Percentiles rank a stretch among this genome's conserved stretches.
These are phyloP conservation scores for Phyllostachys edulis DNA, from an alignment of 176 grass and related monocot species.

Conservation along the genomic window DNA sequence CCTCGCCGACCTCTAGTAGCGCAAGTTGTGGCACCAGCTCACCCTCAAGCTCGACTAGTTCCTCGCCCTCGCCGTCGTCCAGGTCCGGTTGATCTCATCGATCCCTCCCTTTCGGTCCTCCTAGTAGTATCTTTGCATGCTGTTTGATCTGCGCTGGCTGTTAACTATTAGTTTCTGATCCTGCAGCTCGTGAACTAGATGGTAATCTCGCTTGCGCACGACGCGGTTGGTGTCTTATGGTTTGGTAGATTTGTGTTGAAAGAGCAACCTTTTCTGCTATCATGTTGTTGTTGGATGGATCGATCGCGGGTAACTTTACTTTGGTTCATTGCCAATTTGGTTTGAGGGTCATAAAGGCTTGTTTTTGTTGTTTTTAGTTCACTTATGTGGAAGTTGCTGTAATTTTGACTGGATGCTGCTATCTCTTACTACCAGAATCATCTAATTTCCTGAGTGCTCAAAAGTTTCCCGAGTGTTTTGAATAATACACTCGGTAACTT, in stretches of 20 bases:
- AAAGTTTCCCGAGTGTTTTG: too few relatives aligned
- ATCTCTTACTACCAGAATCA: too few relatives aligned
- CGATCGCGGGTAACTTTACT: background rate
- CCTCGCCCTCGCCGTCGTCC: slow-evolving; percentile 67
- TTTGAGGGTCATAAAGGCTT: background rate
- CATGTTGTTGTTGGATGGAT: background rate
- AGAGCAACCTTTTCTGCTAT: background rate
- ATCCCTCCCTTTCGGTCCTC: background rate
- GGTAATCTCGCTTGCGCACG: background rate
- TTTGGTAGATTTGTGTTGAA: background rate
- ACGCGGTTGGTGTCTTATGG: background rate
- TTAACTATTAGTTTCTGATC: background rate
- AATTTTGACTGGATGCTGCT: background rate
- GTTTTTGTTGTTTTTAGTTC: background rate
- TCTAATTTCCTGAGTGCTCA: too few relatives aligned
- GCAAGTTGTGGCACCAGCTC: slow-evolving; percentile 87
- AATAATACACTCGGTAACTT: too few relatives aligned
- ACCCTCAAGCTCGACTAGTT: slow-evolving; percentile 92
- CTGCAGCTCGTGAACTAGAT: background rate
- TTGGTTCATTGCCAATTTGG: background rate
- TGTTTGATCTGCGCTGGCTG: background rate
- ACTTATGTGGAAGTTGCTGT: background rate
- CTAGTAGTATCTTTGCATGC: background rate
- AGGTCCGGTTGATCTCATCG: slow-evolving; percentile 39
- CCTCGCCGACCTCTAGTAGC: slow-evolving; percentile 70